These are phyloP conservation scores for Pontederia crassipes DNA, from an alignment of 176 grass and related monocot species.

Conservation along the genomic window DNA sequence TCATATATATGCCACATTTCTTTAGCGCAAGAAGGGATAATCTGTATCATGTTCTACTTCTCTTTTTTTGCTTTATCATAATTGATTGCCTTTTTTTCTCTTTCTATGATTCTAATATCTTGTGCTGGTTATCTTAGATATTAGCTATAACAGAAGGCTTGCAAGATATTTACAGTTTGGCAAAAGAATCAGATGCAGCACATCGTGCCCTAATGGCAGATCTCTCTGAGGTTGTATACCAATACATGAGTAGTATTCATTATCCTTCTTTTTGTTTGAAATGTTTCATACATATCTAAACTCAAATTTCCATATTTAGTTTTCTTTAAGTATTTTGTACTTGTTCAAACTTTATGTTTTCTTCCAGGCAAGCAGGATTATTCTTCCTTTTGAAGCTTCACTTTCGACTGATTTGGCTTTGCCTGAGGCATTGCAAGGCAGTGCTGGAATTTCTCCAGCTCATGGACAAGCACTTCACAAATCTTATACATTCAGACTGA, in stretches of 20 bases:
- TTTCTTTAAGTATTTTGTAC: too few species aligned
- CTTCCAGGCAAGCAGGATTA: slow-evolving; percentile 62
- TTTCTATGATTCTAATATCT: slow-evolving; percentile 15
- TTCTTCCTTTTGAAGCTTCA: slow-evolving; percentile 84
- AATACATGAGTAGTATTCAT: slow-evolving; percentile 17
- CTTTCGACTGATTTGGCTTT: slow-evolving; percentile 66
- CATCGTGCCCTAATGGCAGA: slow-evolving; percentile 69
- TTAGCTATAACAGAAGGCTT: slow-evolving; percentile 88
- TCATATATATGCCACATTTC: too few species aligned
- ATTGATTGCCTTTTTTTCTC: background rate
- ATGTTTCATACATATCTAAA: background rate
- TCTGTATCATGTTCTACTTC: too few species aligned
- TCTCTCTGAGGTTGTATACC: slow-evolving; percentile 65
- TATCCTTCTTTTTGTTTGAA: slow-evolving; percentile 12
- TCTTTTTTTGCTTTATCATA: background rate
- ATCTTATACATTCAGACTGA: slow-evolving; percentile 71
- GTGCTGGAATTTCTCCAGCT: slow-evolving; percentile 41
- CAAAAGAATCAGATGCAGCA: slow-evolving; percentile 60
- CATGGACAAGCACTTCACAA: slow-evolving; percentile 70
- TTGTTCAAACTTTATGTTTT: slow-evolving; percentile 14
- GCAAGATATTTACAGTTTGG: slow-evolving; percentile 69
- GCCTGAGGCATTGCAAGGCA: slow-evolving; percentile 51
- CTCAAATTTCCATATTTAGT: too few species aligned
- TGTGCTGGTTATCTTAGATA: slow-evolving; percentile 46
- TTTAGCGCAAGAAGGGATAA: too few species aligned